Evolutionary conservation across 306 rosid species (phyloP), one percentile per base, ranked within the genome.

Genomic region (Casuarina equisetifolia): DNA sequence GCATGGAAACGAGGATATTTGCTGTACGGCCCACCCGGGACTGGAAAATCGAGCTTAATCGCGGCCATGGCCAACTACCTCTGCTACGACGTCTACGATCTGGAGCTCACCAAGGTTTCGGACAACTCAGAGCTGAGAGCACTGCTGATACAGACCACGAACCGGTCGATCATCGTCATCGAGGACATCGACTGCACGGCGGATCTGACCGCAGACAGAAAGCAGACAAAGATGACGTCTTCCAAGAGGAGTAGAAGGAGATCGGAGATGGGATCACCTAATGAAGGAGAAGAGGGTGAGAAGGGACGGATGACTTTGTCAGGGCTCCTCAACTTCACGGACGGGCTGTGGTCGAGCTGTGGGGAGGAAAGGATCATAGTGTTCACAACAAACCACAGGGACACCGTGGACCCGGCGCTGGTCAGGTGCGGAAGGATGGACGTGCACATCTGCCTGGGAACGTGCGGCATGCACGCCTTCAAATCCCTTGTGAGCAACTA

Each of bases 1-100:
- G 97, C 98, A 0, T 93, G 98, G 98, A 93, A 93, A 16, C 90
- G 97, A 0, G 98, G 98, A 8, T 93, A 93, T 74, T 74, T 91
- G 68, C 91, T 93, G 1, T 82, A 93, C 36, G 98, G 98, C 1
- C 97, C 91, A 3, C 98, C 98, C 0, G 98, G 98, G 6, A 84
- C 98, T 10, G 98, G 98, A 7, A 93, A 93, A 78, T 93, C 98
- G 3, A 91, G 97, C 74, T 79, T 93, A 63, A 93, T 93, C 10
- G 97, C 97, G 0, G 97, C 98, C 15, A 93, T 93, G 90, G 97
- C 97, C 20, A 93, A 93, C 71, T 88, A 84, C 53, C 91, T 93
- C 72, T 93, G 97, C 62, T 93, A 93, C 69, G 98, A 93, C 74
- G 97, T 93, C 7, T 93, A 89, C 48, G 97, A 93, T 17, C 86